Base-by-base conservation (phyloP, 208 protist species). In the Strigomonas culicis region DNA sequence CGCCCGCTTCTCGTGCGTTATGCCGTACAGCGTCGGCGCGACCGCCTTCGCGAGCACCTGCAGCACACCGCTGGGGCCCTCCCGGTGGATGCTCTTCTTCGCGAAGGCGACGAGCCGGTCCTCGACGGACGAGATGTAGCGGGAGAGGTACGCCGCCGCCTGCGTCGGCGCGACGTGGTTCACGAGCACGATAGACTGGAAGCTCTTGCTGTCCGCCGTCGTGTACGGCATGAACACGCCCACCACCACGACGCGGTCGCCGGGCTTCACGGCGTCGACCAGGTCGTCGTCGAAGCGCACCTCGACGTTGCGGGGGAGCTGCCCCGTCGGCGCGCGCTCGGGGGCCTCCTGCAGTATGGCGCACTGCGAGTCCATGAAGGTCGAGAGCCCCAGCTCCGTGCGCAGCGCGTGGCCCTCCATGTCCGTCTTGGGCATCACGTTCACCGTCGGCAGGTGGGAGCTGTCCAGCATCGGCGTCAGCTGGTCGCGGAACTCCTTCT, bases 11-110 rank as follows among this genome's bases (percentile, higher is more conserved):
- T 99, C 94, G 44, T 96, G 64, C 2, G 94, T 76, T 69, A 99
- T 97, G 6, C 99, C 99, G 79, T 93, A 99, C 47, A 99, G 99
- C 4, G 98, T 99, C 2, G 99, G 98, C 13, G 99, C 98, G 0
- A 99, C 75, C 6, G 97, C 98, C 31, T 75, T 62, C 21, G 96
- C 58, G 11, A 98, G 72, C 11, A 81, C 59, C 27, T 86, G 72
- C 21, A 98, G 74, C 22, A 98, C 66, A 8, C 97, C 78, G 8
- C 73, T 74, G 49, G 77, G 73, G n/a, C 87, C 84, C 19, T 90
- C 72, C 27, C 86, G 57, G 56, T 82, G 75, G 1, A 75, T 52
- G 64, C 80, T 84, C 70, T 86, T 86, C 15, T 60, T 64, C 27
- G 76, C 64, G 70, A 98, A 98, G 21, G 83, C 73, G 0, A 69